Evolutionary conservation across 148 eudicot genomes (phyloP), one percentile per base, ranked within the genome.

Genomic region (Salicornia ramosissima): DNA sequence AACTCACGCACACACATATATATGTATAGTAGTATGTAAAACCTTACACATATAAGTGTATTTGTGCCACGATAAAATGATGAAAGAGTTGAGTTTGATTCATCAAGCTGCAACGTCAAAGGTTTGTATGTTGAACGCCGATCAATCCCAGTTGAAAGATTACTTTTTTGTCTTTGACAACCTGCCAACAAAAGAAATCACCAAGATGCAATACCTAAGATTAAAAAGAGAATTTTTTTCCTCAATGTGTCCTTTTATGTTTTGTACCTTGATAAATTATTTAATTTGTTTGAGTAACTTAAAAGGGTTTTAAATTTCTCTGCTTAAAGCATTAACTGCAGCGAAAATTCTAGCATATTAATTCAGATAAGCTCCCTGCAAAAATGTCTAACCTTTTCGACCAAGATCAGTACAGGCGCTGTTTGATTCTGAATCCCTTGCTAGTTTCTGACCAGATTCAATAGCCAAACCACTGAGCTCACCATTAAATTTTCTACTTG

Each of bases 81-180:
- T 60, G 75, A 59, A 43, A 59, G 10, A 14, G 30, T 40, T 25
- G 74, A 66, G 54, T 70, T 56, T 25, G 70, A 62, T 46, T 70
- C 75, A 57, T 73, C 40, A 34, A 50, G 29, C 61, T 49, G 60
- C 12, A 79, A 52, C 73, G 33, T 63, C 77, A 78, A 63, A 11
- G 84, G 79, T 34, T 42, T 49, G 57, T 84, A 86, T 30, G 86
- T 84, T 43, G 68, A 43, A 67, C 88, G 86, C 7, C 77, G 70
- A 75, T 81, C 84, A 36, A 53, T 43, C 30, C 40, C 78, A 33
- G 31, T 29, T 50, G 30, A 21, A 53, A 11, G 49, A 2, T 64
- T 47, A n/a, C 60, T 73, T 69, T 60, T 74, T 61, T 66, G 74
- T 64, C 74, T 67, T 72, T 28, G 66, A 64, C 28, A 68, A 66